A percentile compares a stretch with the other conserved stretches of the same genome.
Evolutionary conservation across 2,329 filamentous ascomycete genomes (phyloP).

Genomic region (Stachybotrys elegans): DNA sequence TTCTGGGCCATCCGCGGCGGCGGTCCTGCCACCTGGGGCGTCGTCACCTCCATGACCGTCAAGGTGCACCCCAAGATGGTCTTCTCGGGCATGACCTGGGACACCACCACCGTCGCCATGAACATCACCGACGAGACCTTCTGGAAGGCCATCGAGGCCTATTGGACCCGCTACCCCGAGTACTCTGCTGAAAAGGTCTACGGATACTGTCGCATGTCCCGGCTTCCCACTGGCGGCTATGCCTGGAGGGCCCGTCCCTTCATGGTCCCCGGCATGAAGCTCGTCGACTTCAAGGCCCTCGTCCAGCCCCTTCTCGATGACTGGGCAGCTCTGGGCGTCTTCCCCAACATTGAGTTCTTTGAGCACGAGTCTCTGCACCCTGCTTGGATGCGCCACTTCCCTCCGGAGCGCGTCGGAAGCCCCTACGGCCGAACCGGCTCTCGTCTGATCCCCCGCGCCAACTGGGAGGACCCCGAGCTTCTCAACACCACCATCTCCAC

Average conservation of each 20-base stretch:
- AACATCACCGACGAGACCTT: slow-evolving; percentile 23
- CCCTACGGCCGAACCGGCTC: slow-evolving; percentile 23
- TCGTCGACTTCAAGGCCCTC: slow-evolving; percentile 24
- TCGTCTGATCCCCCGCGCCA: slow-evolving; percentile 32
- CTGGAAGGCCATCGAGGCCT: slow-evolving; percentile 25
- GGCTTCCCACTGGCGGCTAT: slow-evolving; percentile 14
- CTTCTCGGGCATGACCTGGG: slow-evolving; percentile 27
- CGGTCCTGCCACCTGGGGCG: slow-evolving; percentile 35
- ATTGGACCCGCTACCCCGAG: slow-evolving; percentile 24
- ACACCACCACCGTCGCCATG: slow-evolving; percentile 25
- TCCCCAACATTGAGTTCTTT: slow-evolving; percentile 23
- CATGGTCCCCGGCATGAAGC: slow-evolving; percentile 28
- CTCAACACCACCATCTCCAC: slow-evolving; percentile 14
- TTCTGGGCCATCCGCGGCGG: slow-evolving; percentile 47
- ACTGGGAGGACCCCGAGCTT: slow-evolving; percentile 13
- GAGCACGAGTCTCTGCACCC: slow-evolving; percentile 29
- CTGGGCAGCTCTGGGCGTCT: slow-evolving; percentile 22
- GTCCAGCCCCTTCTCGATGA: slow-evolving; percentile 23
- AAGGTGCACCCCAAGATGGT: slow-evolving; percentile 25
- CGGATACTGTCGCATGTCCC: slow-evolving; percentile 18
- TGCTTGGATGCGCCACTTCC: slow-evolving; percentile 35
- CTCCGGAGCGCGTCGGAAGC: slow-evolving; percentile 15
- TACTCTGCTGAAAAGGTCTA: slow-evolving; percentile 22
- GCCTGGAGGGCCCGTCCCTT: slow-evolving; percentile 26
- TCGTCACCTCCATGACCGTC: slow-evolving; percentile 32